phyloP scores from a whole-genome alignment of 306 rosid genomes.

The Pachyrhizus erosus region DNA sequence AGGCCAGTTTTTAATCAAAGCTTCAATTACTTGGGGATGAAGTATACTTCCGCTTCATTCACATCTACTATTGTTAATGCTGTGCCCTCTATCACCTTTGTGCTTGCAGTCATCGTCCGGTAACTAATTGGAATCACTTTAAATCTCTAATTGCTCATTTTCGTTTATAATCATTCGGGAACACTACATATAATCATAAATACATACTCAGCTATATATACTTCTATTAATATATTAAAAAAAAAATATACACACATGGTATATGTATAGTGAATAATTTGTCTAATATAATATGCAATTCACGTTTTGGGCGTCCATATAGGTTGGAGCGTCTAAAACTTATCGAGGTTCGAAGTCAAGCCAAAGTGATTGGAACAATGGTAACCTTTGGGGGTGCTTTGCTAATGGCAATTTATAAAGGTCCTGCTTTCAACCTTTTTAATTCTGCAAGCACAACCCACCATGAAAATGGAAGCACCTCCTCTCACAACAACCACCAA shows the following conservation, averaged over 20 bases:
- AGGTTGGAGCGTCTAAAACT: slow-evolving; percentile 60
- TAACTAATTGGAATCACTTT: slow-evolving; percentile 2
- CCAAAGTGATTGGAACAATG: slow-evolving; percentile 70
- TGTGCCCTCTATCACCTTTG: slow-evolving; percentile 76
- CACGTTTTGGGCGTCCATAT: not conserved
- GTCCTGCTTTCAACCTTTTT: slow-evolving; percentile 59
- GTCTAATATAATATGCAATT: no score
- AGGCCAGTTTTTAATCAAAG: slow-evolving; percentile 81
- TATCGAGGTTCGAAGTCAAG: slow-evolving; percentile 56
- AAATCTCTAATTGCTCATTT: not conserved
- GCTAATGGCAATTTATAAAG: slow-evolving; percentile 74
- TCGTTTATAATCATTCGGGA: not conserved
- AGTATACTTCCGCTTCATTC: slow-evolving; percentile 73
- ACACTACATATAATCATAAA: not conserved
- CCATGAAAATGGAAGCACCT: not conserved
- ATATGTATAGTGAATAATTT: no score
- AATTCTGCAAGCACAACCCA: slow-evolving; percentile 41
- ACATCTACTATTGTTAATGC: slow-evolving; percentile 75
- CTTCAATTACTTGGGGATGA: slow-evolving; percentile 73
- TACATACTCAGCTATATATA: not conserved
- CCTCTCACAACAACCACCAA: slow-evolving; percentile 49
- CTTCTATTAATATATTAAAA: not conserved
- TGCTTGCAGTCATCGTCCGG: slow-evolving; percentile 63
- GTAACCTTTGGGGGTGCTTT: slow-evolving; percentile 75
- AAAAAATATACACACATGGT: not conserved